Percentiles rank a stretch among this genome's conserved stretches.
Evolutionary conservation across 768 basidiomycete species (phyloP).

Genomic region (Dentipellis sp.): DNA sequence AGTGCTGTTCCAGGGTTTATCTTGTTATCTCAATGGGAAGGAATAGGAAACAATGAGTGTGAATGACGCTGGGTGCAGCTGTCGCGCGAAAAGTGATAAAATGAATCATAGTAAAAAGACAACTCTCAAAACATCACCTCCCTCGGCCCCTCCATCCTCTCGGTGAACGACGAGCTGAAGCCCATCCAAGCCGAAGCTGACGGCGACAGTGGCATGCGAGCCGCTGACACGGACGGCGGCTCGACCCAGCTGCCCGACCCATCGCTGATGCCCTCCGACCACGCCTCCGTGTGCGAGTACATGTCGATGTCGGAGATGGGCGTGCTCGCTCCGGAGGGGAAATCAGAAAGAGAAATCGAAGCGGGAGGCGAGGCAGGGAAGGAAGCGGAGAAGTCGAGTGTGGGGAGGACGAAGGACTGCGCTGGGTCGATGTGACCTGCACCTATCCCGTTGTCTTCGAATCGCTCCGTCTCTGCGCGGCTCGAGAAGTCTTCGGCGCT

Average conservation of each 20-base stretch:
- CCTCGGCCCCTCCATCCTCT: constrained; percentile 15
- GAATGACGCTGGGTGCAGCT: too few species aligned
- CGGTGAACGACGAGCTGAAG: constrained; percentile 32
- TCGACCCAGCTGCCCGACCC: constrained; percentile 11
- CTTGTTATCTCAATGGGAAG: too few species aligned
- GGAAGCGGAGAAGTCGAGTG: constrained; percentile 58
- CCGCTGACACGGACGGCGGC: constrained; percentile 4
- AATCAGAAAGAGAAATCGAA: constrained; percentile 10
- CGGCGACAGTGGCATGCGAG: not conserved
- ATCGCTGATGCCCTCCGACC: not conserved
- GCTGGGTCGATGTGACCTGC: constrained; percentile 38
- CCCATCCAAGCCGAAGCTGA: constrained; percentile 24
- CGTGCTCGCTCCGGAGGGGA: not conserved
- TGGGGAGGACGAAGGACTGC: constrained; percentile 67
- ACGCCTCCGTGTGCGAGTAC: not conserved
- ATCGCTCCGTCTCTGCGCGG: not conserved
- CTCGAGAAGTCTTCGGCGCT: constrained; percentile 5
- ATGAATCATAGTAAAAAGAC: not conserved
- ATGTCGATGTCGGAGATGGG: constrained; percentile 4
- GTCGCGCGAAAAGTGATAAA: too few species aligned
- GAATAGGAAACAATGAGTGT: too few species aligned
- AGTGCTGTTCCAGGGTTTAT: too few species aligned
- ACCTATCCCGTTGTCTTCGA: constrained; percentile 3
- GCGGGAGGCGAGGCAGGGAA: constrained; percentile 21
- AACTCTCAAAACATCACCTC: constrained; percentile 16